Base-by-base conservation (phyloP, 805 yeast species). In the baker's yeast (Saccharomyces cerevisiae) region DNA sequence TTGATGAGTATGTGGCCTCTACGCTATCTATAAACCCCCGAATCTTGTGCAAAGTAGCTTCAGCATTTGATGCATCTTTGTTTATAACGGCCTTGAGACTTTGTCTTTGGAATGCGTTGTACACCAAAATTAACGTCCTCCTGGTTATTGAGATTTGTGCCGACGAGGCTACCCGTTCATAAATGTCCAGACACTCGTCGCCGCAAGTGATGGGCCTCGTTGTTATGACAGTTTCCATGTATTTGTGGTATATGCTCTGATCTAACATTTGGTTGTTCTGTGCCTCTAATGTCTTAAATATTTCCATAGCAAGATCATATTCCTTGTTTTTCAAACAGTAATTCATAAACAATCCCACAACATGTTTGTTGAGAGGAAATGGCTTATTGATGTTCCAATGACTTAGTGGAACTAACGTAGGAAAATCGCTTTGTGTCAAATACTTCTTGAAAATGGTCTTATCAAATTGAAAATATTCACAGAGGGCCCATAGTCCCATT, bases 91-190 rank as follows among this genome's bases (percentile, higher is more conserved):
- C 55, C 43, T 61, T 69, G 11, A 48, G 31, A 3, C 70, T 61
- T 50, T 64, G 67, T 36, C 55, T 61, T 28, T 57, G 56, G 46
- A 65, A 65, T 4, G 70, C 61, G 54, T 59, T 58, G 49, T 66
- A 67, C 6, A 64, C 55, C 27, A 65, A 41, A 5, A 63, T 47
- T 28, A 66, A 27, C 2, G 62, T 56, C 22, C 59, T 63, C 27
- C 54, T 60, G 4, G 61, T 50, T 11, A 51, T 46, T 17, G 55
- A 47, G 1, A 57, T 30, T n/a, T 51, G 43, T 9, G 55, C 53
- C 11, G 51, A 51, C 1, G 53, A 22, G 10, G 63, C 61, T 21
- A 61, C 50, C 4, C 52, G 51, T 22, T 58, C 46, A 48, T 57
- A 57, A 2, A 57, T 51, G 24, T 57, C 53, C 2, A 60, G 9